Evolutionary conservation across 352 stramenopile species (phyloP), one percentile per base, ranked within the genome.

Genomic region (Phytophthora tentaculata): DNA sequence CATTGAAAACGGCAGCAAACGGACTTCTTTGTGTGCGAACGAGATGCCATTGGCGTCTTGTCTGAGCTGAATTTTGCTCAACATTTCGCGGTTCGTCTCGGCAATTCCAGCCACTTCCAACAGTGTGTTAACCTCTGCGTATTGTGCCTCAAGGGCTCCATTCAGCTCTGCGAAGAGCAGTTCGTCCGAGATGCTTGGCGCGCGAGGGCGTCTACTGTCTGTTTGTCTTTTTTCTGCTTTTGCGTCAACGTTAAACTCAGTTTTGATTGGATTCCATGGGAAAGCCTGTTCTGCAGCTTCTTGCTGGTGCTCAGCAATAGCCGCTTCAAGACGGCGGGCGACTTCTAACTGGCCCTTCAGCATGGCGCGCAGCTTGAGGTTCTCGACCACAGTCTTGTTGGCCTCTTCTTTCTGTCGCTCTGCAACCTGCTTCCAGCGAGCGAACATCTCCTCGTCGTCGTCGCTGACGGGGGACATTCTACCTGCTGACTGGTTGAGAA

Each of bases 281-380:
- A 64, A 53, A 37, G 59, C 29, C 16, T 58, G 26, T 22, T 51
- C 52, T 32, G 45, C 52, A 20, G 48, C 60, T 6, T 68, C 32
- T 39, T 71, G 37, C 17, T 71, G 51, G 13, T 76, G 54, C n/a
- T 67, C 23, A 29, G 64, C 51, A 13, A 76, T 73, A 4, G 64
- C 53, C 32, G 35, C n/a, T 20, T 76, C 58, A 13, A 77, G 41
- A 45, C 72, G 61, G 29, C 50, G 58, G 7, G 73, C 73, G 19
- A 80, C 64, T 43, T 76, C 49, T 6, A 80, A 20, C 20, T 80
- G 73, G 0, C 65, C 69, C 22, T 78, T 59, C 5, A 80, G 45
- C 65, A 78, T 75, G 14, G 69, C 61, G 3, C 69, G 69, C 22
- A 80, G 69, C 61, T 78, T 76, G 10, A 71, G 10, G 51, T 80